phyloP scores from a whole-genome alignment of 2,329 filamentous ascomycete species.

The Parafenestella ontariensis region DNA sequence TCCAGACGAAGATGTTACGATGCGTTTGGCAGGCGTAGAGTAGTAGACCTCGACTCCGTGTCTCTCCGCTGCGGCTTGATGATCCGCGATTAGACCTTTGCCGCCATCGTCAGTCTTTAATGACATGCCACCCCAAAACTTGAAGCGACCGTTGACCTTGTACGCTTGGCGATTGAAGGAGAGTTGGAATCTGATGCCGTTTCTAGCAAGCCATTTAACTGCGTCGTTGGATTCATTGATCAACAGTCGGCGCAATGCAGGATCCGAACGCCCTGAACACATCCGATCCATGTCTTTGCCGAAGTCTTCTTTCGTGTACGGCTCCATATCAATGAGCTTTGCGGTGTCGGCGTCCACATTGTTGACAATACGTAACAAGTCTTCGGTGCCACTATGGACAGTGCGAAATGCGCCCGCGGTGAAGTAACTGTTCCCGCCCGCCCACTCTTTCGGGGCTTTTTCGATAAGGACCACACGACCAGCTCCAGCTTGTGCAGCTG shows the following conservation, averaged over 20 bases:
- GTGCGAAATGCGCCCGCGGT: conserved; percentile 70
- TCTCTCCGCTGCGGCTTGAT: conserved; percentile 53
- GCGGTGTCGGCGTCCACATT: conserved; percentile 59
- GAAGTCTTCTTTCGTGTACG: conserved; percentile 65
- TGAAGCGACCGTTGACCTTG: conserved; percentile 64
- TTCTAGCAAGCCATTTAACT: conserved; percentile 62
- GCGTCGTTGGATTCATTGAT: conserved; percentile 60
- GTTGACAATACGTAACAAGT: conserved; percentile 67
- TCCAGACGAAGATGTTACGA: conserved; percentile 41
- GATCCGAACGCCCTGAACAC: conserved; percentile 62
- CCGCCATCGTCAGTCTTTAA: conserved; percentile 66
- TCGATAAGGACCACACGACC: conserved; percentile 63
- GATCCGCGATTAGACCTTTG: conserved; percentile 63
- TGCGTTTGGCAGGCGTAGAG: conserved; percentile 54
- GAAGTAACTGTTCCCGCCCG: conserved; percentile 70
- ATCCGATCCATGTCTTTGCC: conserved; percentile 63
- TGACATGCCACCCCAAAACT: conserved; percentile 72
- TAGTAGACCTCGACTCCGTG: conserved; percentile 57
- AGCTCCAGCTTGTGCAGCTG: conserved; percentile 59
- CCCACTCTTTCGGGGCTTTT: conserved; percentile 65
- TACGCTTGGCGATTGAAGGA: conserved; percentile 72
- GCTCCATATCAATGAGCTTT: conserved; percentile 62
- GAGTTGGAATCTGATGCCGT: conserved; percentile 65
- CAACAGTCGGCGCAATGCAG: conserved; percentile 56
- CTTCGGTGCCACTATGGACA: conserved; percentile 61